Conservation (phyloP, 2,329 filamentous ascomycete genomes). For the Plectosphaerella sp. region DNA sequence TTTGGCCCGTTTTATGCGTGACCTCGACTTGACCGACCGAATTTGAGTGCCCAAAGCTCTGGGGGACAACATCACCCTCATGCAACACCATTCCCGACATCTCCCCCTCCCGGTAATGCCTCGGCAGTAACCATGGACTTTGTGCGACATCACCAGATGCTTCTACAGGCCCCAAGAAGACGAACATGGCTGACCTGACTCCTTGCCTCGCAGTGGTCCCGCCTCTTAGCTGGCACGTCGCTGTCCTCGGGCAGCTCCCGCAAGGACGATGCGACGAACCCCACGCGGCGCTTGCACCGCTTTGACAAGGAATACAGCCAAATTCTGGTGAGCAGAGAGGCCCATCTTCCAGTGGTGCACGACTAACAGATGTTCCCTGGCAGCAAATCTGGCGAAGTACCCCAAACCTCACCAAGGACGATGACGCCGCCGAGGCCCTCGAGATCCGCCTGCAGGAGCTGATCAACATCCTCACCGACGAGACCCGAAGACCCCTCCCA, state of each 20-base stretch:
- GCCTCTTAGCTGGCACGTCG: constrained; percentile 59
- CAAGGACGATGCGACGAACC: constrained; percentile 59
- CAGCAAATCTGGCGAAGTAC: constrained; percentile 53
- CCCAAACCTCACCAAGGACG: constrained; percentile 55
- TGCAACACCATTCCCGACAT: constrained; percentile 6
- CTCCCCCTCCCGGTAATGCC: constrained; percentile 34
- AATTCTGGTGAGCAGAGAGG: constrained; percentile 45
- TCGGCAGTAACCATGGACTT: constrained; percentile 50
- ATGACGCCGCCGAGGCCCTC: constrained; percentile 58
- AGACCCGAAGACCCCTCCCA: constrained; percentile 80
- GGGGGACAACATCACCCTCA: not conserved
- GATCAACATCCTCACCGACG: constrained; percentile 75
- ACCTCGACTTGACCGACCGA: not conserved
- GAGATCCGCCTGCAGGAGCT: constrained; percentile 60
- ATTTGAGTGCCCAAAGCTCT: too few species aligned
- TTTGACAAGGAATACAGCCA: constrained; percentile 64
- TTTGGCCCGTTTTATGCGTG: not conserved
- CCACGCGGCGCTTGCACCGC: constrained; percentile 58
- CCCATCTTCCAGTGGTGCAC: not conserved
- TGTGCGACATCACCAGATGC: constrained; percentile 31
- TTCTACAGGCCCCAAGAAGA: constrained; percentile 12
- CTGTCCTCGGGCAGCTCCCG: constrained; percentile 51
- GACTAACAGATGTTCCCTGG: not conserved
- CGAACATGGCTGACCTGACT: constrained; percentile 6
- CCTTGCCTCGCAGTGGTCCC: constrained; percentile 51